These are phyloP conservation scores for Linnemannia elongata DNA, from an alignment of 192 early-diverging fungal genomes.

Conservation along the genomic window DNA sequence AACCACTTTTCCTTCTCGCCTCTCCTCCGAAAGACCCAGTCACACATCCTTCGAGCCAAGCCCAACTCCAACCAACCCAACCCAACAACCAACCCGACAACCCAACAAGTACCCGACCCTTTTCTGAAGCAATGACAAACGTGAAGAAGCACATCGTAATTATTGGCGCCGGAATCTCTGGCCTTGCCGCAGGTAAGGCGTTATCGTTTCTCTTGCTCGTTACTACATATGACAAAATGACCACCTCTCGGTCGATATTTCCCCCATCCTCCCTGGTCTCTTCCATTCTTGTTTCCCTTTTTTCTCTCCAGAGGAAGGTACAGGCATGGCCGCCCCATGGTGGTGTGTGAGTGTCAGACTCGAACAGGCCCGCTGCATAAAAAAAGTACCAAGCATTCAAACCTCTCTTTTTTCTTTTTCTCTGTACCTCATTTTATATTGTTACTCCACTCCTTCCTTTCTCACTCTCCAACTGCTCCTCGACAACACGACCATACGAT, in stretches of 20 bases:
- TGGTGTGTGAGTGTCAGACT: conserved; percentile 10
- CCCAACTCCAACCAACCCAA: background rate
- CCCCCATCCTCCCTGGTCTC: conserved; percentile 7
- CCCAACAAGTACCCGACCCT: background rate
- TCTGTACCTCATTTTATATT: background rate
- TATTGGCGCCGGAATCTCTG: conserved; percentile 58
- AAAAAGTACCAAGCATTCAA: conserved; percentile 9
- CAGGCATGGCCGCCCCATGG: conserved; percentile 11
- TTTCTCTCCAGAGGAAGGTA: conserved; percentile 11
- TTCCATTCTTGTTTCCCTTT: conserved; percentile 11
- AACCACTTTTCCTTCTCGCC: background rate
- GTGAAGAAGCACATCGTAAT: conserved; percentile 48
- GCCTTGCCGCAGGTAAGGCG: conserved; percentile 53
- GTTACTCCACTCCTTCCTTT: background rate
- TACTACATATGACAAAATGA: background rate
- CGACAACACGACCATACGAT: background rate
- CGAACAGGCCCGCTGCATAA: conserved; percentile 8
- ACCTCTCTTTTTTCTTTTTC: background rate
- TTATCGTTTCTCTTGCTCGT: background rate
- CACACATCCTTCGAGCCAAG: background rate
- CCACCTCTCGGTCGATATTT: conserved; percentile 1
- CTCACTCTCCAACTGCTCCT: background rate
- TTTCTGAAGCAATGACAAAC: conserved; percentile 13
- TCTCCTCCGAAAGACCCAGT: background rate
- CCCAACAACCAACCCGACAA: background rate